Evolutionary conservation across 768 basidiomycete genomes (phyloP).

Genomic region (Tubosaeta sp.): DNA sequence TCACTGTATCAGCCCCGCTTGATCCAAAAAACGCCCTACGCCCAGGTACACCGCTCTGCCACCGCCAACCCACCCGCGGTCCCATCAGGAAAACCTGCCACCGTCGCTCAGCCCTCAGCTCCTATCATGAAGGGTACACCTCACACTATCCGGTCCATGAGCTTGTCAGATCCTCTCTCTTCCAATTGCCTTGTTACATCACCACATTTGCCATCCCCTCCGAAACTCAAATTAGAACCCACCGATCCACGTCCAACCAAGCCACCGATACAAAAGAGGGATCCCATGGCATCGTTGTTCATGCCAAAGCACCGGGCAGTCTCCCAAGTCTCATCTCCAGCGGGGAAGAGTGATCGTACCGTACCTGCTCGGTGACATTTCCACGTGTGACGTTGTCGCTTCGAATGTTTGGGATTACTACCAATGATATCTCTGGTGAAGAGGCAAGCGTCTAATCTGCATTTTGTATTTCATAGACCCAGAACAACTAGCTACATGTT

Average conservation of each 20-base stretch:
- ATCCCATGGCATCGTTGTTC: conserved; percentile 59
- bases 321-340: conserved; percentile 46
- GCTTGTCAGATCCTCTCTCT: conserved; percentile 6
- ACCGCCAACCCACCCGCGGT: conserved; percentile 34
- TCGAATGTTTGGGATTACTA: not conserved
- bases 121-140: conserved; percentile 8
- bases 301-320: conserved; percentile 72
- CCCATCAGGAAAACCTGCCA: conserved; percentile 32
- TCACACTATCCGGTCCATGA: conserved; percentile 32
- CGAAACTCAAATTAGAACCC: conserved; percentile 15
- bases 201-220: conserved; percentile 8
- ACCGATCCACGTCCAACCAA: conserved; percentile 34
- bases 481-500: conserved; percentile 7
- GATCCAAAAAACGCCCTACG: conserved; percentile 47
- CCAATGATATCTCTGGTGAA: not conserved
- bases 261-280: conserved; percentile 47
- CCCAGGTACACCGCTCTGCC: conserved; percentile 39
- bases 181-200: conserved; percentile 30
- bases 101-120: conserved; percentile 33
- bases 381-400: not conserved
- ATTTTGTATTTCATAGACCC: conserved; percentile 13
- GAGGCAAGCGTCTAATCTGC: not conserved
- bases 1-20: conserved; percentile 52
- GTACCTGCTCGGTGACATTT: conserved; percentile 20
- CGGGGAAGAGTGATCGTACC: conserved; percentile 16